Base-by-base conservation (phyloP, 768 basidiomycete species). In the Phaffia tasmanica region DNA sequence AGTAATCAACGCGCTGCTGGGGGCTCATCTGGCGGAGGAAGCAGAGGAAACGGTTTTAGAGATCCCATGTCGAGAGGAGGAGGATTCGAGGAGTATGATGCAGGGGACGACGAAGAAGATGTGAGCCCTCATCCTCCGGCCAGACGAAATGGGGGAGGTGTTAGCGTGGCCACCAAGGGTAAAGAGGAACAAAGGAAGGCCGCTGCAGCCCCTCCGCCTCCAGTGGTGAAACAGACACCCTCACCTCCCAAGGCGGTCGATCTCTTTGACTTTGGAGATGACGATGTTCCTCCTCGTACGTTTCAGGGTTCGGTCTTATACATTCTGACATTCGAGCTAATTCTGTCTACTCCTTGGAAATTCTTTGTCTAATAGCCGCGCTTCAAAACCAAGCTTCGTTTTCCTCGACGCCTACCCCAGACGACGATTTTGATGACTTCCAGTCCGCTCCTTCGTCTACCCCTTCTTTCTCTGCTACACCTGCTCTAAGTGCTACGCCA, bases 341-440 rank as follows among this genome's bases (percentile, higher is more conserved):
- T 42, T 4, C 18, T 32, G 23, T 19, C 56, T 21, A n/a, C n/a
- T 49, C 19, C 1, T 32, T 25, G 27, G 21, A 50, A 50, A 42
- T 25, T 32, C 23, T 47, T 47, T 18, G 1, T 42, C 42, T 46
- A 42, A 42, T 42, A 42, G 29, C 32, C n/a, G 42, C 51, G 35
- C 11, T 59, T 54, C 30, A 2, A 25, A 27, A 64, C 62, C 1
- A 50, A 56, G 14, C 54, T 67, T 14, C 47, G 69, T n/a, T 76
- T 79, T 2, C 76, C 0, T 63, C 80, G 19, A 27, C 56, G 47
- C 49, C 46, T 32, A n/a, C 62, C 30, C 63, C 46, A 51, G 87
- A 88, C 72, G 89, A 91, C 70, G 89, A 91, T 59, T 91, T 91
- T 71, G 84, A 83, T 60, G 89, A 90, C 74, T 91, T 91, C 79